Evolutionary conservation across 2,329 filamentous ascomycete species (phyloP), one percentile per base, ranked within the genome.

Genomic region (Dissoconium aciculare): DNA sequence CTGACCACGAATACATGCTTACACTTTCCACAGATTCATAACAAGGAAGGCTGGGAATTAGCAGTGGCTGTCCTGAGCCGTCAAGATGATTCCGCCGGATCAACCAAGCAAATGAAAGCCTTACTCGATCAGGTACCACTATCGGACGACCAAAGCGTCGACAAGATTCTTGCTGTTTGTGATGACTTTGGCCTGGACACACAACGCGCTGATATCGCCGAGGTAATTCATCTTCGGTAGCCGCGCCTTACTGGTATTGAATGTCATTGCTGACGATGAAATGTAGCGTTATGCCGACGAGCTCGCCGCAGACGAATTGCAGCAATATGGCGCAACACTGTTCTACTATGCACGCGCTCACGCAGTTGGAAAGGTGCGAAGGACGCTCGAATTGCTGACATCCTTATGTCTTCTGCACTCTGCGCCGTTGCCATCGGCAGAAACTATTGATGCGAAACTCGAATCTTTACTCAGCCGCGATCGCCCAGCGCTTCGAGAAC

Each of bases 321-420:
- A 41, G 17, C 31, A 40, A 5, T 94, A 87, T 44, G 87, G 87
- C 32, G 74, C 87, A 41, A 81, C 83, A 1, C 66, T 95, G 12
- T 76, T 89, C 59, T 94, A 91, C 61, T 95, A 89, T 52, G 79
- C 87, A 14, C 71, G 91, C 9, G 80, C 84, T 3, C 84, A 91
- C 49, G 72, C 76, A 15, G 62, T 72, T 2, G 64, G 69, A 40
- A 91, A 87, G 55, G 76, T 94, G 31, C 81, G 81, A 46, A 75
- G 84, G 39, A 79, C 93, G 12, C 67, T 93, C 26, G 81, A 91
- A 50, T 69, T 89, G 3, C 71, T 95, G 31, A 87, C 84, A 44
- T 83, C 83, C 2, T 79, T 84, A 52, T 93, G 79, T 27, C 67
- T 95, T 11, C 69, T 92, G 26, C 80, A 92, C 45, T 93, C 84